Evolutionary conservation across 179 eudicot species (phyloP), one percentile per base, ranked within the genome.

Genomic region (Beta lomatogona): DNA sequence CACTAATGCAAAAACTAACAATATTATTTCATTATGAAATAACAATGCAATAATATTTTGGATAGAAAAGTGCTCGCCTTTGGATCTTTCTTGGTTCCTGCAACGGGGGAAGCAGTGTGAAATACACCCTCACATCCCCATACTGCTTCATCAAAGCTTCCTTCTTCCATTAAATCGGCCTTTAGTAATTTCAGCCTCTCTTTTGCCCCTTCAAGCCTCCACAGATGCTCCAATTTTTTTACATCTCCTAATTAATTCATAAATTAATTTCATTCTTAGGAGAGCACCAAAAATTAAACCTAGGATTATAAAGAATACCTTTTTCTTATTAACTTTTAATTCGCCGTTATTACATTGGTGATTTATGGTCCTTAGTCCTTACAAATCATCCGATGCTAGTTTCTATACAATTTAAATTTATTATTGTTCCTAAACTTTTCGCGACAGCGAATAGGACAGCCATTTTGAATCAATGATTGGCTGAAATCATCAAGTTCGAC

Each of bases 81-180:
- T 28, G 97, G 93, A 77, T 95, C 89, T 13, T 80, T 70, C 4
- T 79, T 58, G 46, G 87, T 86, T 55, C 87, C 90, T 19, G 83
- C 78, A 0, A 96, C 97, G 4, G 99, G 99, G 11, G 97, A 96
- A 81, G 99, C 99, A 21, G 90, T 91, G 80, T 96, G 99, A 69
- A 96, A 96, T 53, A 96, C 99, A 72, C 99, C 98, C 4, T 85
- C 79, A 77, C 99, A 96, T 0, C 91, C 99, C 84, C 76, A 80
- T 52, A 96, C 86, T 36, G 98, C 91, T 12, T 88, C 86, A 57
- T 96, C 99, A 79, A 96, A 96, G 84, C 98, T 96, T 7, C 99
- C 99, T 77, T 92, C 94, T 71, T 82, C 91, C 85, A 89, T 84
- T 22, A 96, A 84, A 73, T 96, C 92, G 6, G 90, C 98, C 79